Evolutionary conservation across 345 rosid species (phyloP).

Genomic region (Kandelia obovata): DNA sequence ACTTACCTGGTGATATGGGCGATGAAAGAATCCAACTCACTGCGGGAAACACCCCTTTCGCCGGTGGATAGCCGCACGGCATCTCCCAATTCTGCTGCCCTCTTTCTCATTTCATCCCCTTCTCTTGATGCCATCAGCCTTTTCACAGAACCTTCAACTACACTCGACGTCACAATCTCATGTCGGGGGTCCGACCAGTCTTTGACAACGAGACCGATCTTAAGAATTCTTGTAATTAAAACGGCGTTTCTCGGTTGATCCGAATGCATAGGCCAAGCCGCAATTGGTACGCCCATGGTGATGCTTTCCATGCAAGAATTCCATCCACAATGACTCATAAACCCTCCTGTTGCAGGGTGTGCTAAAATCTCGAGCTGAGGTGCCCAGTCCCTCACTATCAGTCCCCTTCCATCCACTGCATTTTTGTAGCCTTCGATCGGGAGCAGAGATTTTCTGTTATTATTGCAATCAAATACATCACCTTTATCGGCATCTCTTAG

Average conservation of each 20-base stretch:
- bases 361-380: constrained; percentile 57
- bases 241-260: constrained; percentile 54
- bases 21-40: constrained; percentile 48
- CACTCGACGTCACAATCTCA: constrained; percentile 19
- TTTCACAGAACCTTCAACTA: constrained; percentile 28
- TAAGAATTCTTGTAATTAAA: constrained; percentile 37
- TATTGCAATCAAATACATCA: constrained; percentile 36
- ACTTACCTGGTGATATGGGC: constrained; percentile 33
- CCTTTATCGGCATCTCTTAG: constrained; percentile 56
- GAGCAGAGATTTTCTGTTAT: constrained; percentile 23
- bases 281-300: constrained; percentile 57
- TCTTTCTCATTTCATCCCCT: constrained; percentile 47
- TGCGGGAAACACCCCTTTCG: constrained; percentile 38
- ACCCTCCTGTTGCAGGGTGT: constrained; percentile 46
- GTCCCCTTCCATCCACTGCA: constrained; percentile 32
- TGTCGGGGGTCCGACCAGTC: constrained; percentile 27
- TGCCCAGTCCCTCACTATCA: constrained; percentile 55
- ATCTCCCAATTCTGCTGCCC: constrained; percentile 33
- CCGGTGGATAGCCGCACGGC: constrained; percentile 21
- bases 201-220: constrained; percentile 33
- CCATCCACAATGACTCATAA: constrained; percentile 70
- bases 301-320: constrained; percentile 71
- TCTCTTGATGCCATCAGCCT: constrained; percentile 46
- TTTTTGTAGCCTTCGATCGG: constrained; percentile 40
- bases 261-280: constrained; percentile 64